These are phyloP conservation scores for Venturia asperata DNA, from an alignment of 2,329 filamentous ascomycete species.

Conservation along the genomic window DNA sequence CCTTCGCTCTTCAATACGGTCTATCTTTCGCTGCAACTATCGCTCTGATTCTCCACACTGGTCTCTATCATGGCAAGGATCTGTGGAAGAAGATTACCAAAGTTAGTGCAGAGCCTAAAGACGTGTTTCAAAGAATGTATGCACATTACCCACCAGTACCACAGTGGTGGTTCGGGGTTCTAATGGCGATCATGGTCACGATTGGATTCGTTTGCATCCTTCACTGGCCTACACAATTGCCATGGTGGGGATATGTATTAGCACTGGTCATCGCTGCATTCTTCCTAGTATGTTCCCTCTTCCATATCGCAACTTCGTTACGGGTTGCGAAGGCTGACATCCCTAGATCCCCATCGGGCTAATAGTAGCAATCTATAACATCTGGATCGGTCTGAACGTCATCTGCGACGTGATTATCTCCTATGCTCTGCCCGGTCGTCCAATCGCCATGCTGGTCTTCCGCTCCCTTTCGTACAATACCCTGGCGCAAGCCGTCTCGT, in stretches of 20 bases:
- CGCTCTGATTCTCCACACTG: slow-evolving; percentile 31
- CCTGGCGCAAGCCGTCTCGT: slow-evolving; percentile 42
- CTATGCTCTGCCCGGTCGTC: slow-evolving; percentile 43
- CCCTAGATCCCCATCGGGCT: slow-evolving; percentile 55
- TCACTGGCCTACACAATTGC: slow-evolving; percentile 35
- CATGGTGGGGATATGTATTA: slow-evolving; percentile 44
- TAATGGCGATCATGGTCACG: slow-evolving; percentile 47
- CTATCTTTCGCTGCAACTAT: slow-evolving; percentile 34
- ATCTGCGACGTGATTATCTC: slow-evolving; percentile 44
- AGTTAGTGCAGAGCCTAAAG: slow-evolving; percentile 27
- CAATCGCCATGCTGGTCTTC: slow-evolving; percentile 46
- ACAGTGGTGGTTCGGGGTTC: slow-evolving; percentile 39
- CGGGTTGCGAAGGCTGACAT: background rate
- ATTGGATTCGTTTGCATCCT: slow-evolving; percentile 28
- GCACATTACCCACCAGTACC: slow-evolving; percentile 29
- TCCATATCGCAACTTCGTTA: too few relatives aligned
- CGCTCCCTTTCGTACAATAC: slow-evolving; percentile 47
- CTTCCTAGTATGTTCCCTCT: slow-evolving; percentile 30
- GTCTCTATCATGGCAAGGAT: slow-evolving; percentile 32
- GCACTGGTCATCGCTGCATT: slow-evolving; percentile 40
- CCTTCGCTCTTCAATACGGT: slow-evolving; percentile 34
- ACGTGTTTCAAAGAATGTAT: slow-evolving; percentile 30
- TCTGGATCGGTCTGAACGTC: slow-evolving; percentile 47
- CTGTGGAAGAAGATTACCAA: slow-evolving; percentile 33
- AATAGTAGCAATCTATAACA: slow-evolving; percentile 54